Evolutionary conservation across 495 filamentous ascomycete genomes (phyloP).

Genomic region (Chaetomium tenue): DNA sequence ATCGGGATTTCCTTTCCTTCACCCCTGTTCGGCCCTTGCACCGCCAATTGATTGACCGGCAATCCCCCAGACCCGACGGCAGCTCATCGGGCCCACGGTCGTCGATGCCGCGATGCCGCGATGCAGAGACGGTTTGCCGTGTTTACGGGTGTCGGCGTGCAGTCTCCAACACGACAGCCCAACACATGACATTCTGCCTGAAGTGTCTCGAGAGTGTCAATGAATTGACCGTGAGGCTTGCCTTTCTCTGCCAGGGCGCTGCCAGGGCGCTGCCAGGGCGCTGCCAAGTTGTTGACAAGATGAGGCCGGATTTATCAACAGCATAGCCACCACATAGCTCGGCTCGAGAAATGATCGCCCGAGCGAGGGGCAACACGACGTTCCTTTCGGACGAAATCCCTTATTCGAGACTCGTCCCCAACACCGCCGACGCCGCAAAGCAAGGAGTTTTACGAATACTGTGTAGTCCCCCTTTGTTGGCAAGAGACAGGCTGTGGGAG

Average conservation of each 20-base stretch:
- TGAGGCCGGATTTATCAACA: background rate
- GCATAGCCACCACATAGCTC: background rate
- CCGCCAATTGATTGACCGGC: background rate
- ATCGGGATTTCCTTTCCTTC: background rate
- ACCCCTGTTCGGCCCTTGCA: background rate
- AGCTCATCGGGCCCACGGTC: background rate
- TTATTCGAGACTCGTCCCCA: background rate
- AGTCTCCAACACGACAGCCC: background rate
- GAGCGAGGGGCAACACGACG: background rate
- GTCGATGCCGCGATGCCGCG: background rate
- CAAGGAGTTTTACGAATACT: no score
- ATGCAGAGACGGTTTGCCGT: no score
- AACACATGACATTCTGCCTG: slow-evolving; percentile 1
- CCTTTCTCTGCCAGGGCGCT: background rate
- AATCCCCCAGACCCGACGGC: background rate
- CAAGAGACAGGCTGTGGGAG: no score
- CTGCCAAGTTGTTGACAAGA: background rate
- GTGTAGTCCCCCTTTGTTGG: no score
- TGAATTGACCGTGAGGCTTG: background rate
- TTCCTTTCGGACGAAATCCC: background rate
- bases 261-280: background rate
- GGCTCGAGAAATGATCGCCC: slow-evolving; percentile 2
- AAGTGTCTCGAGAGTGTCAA: background rate
- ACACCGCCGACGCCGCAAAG: background rate
- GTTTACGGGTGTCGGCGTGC: background rate